A percentile compares a stretch with the other conserved stretches of the same genome.
phyloP scores from a whole-genome alignment of 164 flowering plant species.

The Macadamia tetraphylla region DNA sequence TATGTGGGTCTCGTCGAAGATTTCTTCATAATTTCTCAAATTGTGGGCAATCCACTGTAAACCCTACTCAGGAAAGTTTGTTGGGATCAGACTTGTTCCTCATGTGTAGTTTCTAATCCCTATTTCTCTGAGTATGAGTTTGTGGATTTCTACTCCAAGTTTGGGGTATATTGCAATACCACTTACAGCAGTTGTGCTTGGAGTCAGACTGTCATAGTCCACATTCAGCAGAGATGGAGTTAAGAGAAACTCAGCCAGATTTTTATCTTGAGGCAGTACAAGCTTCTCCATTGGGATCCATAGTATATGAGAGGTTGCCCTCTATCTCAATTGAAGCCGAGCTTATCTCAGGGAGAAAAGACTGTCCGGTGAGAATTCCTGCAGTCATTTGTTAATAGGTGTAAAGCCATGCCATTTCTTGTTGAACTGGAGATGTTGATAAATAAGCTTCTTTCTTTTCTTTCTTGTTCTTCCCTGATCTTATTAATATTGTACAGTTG shows the following conservation, averaged over 20 bases:
- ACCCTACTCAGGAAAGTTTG: conserved; percentile 51
- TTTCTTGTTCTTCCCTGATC: too few relatives aligned
- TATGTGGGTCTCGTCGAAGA: conserved; percentile 83
- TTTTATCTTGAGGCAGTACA: conserved; percentile 29
- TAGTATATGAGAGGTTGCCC: conserved; percentile 63
- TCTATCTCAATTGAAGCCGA: conserved; percentile 62
- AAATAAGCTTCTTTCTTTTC: background rate
- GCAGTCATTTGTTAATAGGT: background rate
- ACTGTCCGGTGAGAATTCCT: background rate
- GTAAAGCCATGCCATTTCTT: background rate
- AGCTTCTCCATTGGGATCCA: conserved; percentile 54
- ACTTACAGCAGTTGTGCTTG: conserved; percentile 40
- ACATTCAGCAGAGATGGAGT: conserved; percentile 73
- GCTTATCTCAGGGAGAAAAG: conserved; percentile 39
- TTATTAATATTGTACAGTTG: background rate
- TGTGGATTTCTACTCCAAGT: conserved; percentile 70
- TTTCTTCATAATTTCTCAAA: conserved; percentile 80
- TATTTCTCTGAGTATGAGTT: conserved; percentile 68
- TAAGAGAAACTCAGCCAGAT: conserved; percentile 46
- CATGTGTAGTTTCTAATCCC: conserved; percentile 58
- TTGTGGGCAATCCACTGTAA: conserved; percentile 57
- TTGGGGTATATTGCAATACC: conserved; percentile 70
- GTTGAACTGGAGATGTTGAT: background rate
- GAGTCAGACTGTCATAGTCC: conserved; percentile 24
- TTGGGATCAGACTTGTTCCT: conserved; percentile 80